Evolutionary conservation across 441 rosid genomes (phyloP).

Genomic region (Populus hybrid): DNA sequence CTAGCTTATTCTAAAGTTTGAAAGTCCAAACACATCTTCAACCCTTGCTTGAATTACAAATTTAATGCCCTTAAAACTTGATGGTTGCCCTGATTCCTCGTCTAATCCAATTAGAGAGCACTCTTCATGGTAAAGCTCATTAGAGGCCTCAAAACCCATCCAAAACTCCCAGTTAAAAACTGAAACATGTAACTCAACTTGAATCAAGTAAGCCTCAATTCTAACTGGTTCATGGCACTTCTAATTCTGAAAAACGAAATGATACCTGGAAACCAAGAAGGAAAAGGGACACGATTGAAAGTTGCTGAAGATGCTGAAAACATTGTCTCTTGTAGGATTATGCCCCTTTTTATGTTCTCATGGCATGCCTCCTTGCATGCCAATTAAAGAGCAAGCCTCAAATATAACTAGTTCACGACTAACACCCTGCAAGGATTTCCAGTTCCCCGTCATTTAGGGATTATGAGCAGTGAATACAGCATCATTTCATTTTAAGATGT

Average conservation of each 20-base stretch:
- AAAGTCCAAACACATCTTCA: not conserved
- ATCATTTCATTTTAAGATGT: not conserved
- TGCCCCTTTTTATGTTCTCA: not conserved
- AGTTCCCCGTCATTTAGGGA: not conserved
- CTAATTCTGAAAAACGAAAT: not conserved
- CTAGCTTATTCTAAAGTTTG: not conserved
- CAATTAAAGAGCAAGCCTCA: no score
- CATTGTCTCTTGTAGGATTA: not conserved
- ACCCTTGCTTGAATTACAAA: not conserved
- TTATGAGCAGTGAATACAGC: not conserved
- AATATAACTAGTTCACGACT: no score
- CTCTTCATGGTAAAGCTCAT: not conserved
- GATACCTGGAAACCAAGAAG: not conserved
- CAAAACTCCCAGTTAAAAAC: not conserved
- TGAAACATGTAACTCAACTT: not conserved
- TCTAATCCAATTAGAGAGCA: not conserved
- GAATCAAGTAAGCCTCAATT: not conserved
- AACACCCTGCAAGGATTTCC: not conserved
- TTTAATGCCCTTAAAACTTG: not conserved
- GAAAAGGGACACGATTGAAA: not conserved
- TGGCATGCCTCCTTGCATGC: not conserved
- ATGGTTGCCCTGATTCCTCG: not conserved
- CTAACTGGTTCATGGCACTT: not conserved
- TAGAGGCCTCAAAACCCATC: not conserved
- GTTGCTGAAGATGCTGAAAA: not conserved